A percentile compares a stretch with the other conserved stretches of the same genome.
phyloP scores from a whole-genome alignment of 2,329 filamentous ascomycete genomes.

The Colletotrichum noveboracense region DNA sequence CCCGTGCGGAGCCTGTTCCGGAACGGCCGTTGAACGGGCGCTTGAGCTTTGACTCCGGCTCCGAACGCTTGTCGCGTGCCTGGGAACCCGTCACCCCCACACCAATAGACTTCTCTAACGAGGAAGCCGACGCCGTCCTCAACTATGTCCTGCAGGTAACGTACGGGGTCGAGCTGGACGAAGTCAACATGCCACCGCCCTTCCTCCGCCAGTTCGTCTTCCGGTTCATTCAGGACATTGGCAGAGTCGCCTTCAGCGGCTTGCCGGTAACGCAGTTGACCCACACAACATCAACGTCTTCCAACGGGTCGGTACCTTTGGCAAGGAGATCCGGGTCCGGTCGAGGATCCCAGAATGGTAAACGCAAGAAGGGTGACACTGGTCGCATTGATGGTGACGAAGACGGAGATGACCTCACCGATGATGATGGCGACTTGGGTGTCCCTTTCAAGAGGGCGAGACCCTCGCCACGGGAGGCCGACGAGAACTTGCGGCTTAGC shows the following conservation, averaged over 20 bases:
- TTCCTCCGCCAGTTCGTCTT: constrained; percentile 34
- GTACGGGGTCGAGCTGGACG: constrained; percentile 41
- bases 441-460: constrained; percentile 33
- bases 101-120: constrained; percentile 34
- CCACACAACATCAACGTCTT: constrained; percentile 35
- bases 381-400: constrained; percentile 28
- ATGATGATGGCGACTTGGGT: constrained; percentile 33
- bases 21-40: constrained; percentile 4
- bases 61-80: constrained; percentile 14
- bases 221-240: constrained; percentile 37
- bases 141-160: constrained; percentile 41
- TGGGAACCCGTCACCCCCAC: constrained; percentile 24
- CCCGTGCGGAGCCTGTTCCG: not conserved
- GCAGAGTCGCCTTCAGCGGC: constrained; percentile 31
- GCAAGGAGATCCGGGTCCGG: not conserved
- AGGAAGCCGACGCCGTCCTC: constrained; percentile 39
- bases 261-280: constrained; percentile 28
- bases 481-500: constrained; percentile 43
- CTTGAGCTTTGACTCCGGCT: constrained; percentile 21
- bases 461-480: constrained; percentile 34
- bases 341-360: constrained; percentile 26
- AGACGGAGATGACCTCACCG: constrained; percentile 38
- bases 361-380: constrained; percentile 38
- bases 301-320: constrained; percentile 21
- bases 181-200: constrained; percentile 30